Conservation (phyloP, 1,284 basidiomycete species). For the Pyrrhoderma lamaoense region DNA sequence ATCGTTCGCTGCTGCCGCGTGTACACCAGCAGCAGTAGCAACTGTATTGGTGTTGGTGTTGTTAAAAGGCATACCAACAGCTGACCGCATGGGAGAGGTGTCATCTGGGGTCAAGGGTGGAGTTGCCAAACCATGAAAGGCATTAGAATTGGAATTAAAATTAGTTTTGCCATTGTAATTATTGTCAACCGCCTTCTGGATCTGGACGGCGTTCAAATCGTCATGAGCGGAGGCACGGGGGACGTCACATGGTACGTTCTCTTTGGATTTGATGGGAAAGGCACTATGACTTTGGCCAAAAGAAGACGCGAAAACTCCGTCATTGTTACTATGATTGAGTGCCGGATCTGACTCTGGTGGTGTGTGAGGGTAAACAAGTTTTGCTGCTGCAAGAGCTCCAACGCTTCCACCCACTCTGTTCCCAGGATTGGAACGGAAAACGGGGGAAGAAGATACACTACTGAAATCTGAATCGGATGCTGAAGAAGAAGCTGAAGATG, state of each 20-base stretch:
- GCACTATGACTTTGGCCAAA: too few relatives aligned
- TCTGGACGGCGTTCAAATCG: conserved; percentile 19
- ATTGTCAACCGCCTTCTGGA: conserved; percentile 1
- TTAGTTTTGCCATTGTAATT: conserved; percentile 4
- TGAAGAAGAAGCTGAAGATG: conserved; percentile 32
- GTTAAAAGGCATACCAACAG: conserved; percentile 9
- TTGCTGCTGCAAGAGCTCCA: conserved; percentile 3
- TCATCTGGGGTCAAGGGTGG: conserved; percentile 57
- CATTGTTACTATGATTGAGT: conserved; percentile 1
- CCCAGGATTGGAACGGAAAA: conserved; percentile 14
- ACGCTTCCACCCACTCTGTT: conserved; percentile 3
- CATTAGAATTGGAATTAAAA: conserved; percentile 21
- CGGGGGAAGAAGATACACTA: conserved; percentile 21
- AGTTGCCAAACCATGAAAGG: conserved; percentile 35
- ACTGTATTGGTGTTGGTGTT: background rate
- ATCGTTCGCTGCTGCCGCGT: conserved; percentile 17
- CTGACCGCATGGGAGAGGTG: conserved; percentile 22
- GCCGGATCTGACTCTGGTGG: conserved; percentile 11
- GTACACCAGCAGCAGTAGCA: conserved; percentile 19
- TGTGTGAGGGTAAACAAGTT: conserved; percentile 13
- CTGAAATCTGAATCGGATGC: conserved; percentile 34
- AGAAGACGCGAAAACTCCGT: conserved; percentile 23
- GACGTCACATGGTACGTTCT: background rate
- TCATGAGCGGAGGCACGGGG: conserved; percentile 12
- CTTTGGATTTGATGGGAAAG: background rate